phyloP scores from a whole-genome alignment of 768 basidiomycete genomes.

The Hypsizygus marmoreus region DNA sequence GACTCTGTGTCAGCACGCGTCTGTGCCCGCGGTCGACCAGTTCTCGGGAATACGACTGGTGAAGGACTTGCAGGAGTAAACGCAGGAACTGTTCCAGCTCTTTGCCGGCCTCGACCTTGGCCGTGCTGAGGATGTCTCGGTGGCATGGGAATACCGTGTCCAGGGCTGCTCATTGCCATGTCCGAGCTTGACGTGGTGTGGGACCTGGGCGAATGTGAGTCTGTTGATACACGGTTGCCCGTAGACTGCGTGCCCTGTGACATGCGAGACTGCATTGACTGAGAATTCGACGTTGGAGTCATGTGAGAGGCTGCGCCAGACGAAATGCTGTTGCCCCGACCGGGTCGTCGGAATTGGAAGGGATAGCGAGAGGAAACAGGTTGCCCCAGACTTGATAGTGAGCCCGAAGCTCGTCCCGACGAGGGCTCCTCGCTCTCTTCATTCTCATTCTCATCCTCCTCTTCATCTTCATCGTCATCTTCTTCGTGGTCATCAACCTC shows the following conservation, averaged over 20 bases:
- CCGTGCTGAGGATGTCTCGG: slow-evolving; percentile 38
- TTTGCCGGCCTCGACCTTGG: slow-evolving; percentile 26
- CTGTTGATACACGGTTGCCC: slow-evolving; percentile 61
- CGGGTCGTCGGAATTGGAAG: slow-evolving; percentile 62
- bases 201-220: slow-evolving; percentile 54
- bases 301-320: slow-evolving; percentile 43
- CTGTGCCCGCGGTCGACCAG: slow-evolving; percentile 18
- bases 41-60: slow-evolving; percentile 30
- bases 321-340: slow-evolving; percentile 43
- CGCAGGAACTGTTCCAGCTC: slow-evolving; percentile 35
- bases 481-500: slow-evolving; percentile 27
- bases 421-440: slow-evolving; percentile 53
- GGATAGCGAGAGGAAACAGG: slow-evolving; percentile 73
- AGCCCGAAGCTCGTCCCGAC: slow-evolving; percentile 70
- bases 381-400: slow-evolving; percentile 84
- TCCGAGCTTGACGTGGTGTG: slow-evolving; percentile 35
- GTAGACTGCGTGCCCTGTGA: slow-evolving; percentile 59
- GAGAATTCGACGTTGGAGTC: slow-evolving; percentile 31
- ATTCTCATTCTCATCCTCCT: slow-evolving; percentile 39
- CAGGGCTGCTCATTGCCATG: slow-evolving; percentile 35
- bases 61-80: slow-evolving; percentile 23
- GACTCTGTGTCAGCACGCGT: slow-evolving; percentile 10
- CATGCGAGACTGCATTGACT: slow-evolving; percentile 37
- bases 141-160: slow-evolving; percentile 46
- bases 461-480: slow-evolving; percentile 27